These are phyloP conservation scores for Massarina eburnea DNA, from an alignment of 2,329 filamentous ascomycete species.

Conservation along the genomic window DNA sequence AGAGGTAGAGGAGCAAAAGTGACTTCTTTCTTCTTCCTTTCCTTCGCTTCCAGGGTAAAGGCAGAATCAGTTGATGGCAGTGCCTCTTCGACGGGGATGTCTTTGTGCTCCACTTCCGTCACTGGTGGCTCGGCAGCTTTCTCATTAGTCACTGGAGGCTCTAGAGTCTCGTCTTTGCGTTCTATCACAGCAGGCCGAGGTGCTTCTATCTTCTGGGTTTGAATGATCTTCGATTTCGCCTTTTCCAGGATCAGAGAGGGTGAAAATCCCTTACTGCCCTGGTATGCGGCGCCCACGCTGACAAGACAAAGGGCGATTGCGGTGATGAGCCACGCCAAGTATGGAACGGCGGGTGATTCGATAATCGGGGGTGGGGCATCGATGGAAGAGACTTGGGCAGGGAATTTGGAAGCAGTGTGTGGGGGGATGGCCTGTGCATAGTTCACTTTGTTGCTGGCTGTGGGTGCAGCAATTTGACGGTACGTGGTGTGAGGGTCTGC, in stretches of 20 bases:
- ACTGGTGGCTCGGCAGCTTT: slow-evolving; percentile 6
- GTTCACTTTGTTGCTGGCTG: slow-evolving; percentile 17
- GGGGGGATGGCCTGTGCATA: slow-evolving; percentile 24
- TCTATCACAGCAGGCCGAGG: not conserved
- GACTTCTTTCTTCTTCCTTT: slow-evolving; percentile 36
- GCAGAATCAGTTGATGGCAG: slow-evolving; percentile 5
- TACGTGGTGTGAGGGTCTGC: slow-evolving; percentile 21
- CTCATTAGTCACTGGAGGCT: not conserved
- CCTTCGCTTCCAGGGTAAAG: no score
- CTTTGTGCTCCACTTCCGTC: not conserved
- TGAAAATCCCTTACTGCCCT: slow-evolving; percentile 2
- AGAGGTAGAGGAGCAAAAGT: slow-evolving; percentile 35
- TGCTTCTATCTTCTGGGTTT: not conserved
- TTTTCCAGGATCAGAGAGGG: not conserved
- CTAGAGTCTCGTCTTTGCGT: no score
- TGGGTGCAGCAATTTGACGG: slow-evolving; percentile 30
- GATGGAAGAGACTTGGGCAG: slow-evolving; percentile 13
- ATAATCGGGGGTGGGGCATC: slow-evolving; percentile 22
- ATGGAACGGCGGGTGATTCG: slow-evolving; percentile 9
- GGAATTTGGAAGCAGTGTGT: not conserved
- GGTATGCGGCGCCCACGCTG: slow-evolving; percentile 14
- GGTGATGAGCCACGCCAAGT: slow-evolving; percentile 6
- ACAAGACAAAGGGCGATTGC: slow-evolving; percentile 14
- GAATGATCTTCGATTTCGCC: not conserved
- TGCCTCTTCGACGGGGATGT: not conserved